Base-by-base conservation (phyloP, 2,329 filamentous ascomycete genomes). In the Aureobasidium sp. region DNA sequence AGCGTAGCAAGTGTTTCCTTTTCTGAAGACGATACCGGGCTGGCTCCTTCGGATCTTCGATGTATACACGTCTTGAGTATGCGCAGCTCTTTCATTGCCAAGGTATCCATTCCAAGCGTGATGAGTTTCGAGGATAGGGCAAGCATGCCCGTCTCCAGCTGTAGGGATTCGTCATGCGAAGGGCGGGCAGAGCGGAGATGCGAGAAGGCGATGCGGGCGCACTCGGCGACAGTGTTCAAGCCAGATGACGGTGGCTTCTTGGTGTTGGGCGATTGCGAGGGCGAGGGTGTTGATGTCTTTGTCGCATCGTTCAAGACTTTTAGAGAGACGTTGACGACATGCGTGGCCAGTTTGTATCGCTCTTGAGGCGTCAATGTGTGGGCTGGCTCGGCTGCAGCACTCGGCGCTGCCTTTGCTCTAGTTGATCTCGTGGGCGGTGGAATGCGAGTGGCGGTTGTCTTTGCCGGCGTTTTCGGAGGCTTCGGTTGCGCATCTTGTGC, bases 71-170 rank as follows among this genome's bases (percentile, higher is more conserved):
- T 51, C 64, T 76, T 87, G 64, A 92, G 70, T 11, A 85, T 74
- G 42, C 82, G 77, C 61, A 92, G 70, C 67, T 92, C 88, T 67
- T 84, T 88, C 43, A 84, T 72, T 0, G 89, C 88, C 60, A 86
- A 76, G n/a, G 84, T 82, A 47, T 87, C 81, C 55, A 91, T 71
- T 1, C 83, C 82, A 50, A 90, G 75, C 0, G 77, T 75, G 15
- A 90, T 74, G 1, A 92, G 75, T 68, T 85, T 89, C 40, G 82
- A 81, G 40, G 87, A 73, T 57, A 92, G 78, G 0, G 85, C 84
- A 17, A 87, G 82, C 79, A 89, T 88, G 58, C 88, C 89, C 62
- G 79, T 84, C 69, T 92, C 89, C 4, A 92, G 72, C 68, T 92
- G 87, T 40, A 88, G 74, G 46, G 82, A 79, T 19, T 6, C 47